Conservation (phyloP, 1,139 yeast species). For the Saccharomyces hybrid region DNA sequence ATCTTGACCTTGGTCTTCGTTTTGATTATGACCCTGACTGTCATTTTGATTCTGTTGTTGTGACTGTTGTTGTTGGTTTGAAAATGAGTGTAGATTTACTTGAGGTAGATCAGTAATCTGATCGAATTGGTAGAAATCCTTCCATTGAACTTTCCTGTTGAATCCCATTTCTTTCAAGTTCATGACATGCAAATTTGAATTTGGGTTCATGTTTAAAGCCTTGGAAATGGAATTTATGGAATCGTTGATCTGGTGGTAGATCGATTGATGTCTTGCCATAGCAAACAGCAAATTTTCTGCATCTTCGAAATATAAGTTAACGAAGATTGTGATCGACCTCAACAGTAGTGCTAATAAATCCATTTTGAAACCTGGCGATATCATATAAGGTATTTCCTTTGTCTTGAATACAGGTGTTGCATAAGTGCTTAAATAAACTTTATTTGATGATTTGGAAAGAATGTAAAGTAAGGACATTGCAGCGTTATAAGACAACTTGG, state of each 20-base stretch:
- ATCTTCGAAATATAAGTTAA: constrained; percentile 35
- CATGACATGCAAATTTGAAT: not conserved
- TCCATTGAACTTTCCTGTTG: not conserved
- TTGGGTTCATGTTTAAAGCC: constrained; percentile 7
- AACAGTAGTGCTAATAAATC: constrained; percentile 53
- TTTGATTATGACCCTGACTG: not conserved
- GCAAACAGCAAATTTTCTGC: constrained; percentile 50
- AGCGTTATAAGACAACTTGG: constrained; percentile 53
- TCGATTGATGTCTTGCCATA: constrained; percentile 40
- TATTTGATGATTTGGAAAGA: constrained; percentile 32
- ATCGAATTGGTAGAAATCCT: constrained; percentile 2
- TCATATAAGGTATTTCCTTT: constrained; percentile 11
- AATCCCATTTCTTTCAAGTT: not conserved
- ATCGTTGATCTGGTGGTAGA: constrained; percentile 25
- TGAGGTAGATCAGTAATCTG: not conserved
- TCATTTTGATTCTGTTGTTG: not conserved
- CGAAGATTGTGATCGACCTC: constrained; percentile 43
- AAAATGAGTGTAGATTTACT: not conserved
- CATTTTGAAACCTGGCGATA: constrained; percentile 37
- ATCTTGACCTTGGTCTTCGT: not conserved
- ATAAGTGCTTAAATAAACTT: constrained; percentile 21
- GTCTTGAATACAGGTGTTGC: constrained; percentile 7
- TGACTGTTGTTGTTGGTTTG: not conserved
- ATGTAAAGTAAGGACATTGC: constrained; percentile 51
- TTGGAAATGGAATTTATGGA: constrained; percentile 23